These are phyloP conservation scores for Pugionium dolabratum DNA, from an alignment of 345 rosid genomes.

Conservation along the genomic window DNA sequence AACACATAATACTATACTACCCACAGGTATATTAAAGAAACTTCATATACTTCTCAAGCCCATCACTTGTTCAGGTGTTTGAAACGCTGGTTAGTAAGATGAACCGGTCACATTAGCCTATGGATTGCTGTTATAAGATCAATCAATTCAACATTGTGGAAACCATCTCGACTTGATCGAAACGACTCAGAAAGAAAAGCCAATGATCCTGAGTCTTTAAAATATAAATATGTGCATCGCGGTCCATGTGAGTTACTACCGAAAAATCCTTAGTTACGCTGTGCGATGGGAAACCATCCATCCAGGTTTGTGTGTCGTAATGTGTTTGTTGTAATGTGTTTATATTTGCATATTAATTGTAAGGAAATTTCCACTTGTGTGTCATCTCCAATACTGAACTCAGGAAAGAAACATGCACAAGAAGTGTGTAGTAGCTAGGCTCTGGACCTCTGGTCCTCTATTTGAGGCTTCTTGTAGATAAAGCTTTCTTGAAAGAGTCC, in stretches of 20 bases:
- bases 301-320: constrained; percentile 17
- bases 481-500: constrained; percentile 5
- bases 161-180: constrained; percentile 57
- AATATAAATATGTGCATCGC: constrained; percentile 3
- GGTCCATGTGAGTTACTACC: constrained; percentile 21
- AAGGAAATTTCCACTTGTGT: constrained; percentile 4
- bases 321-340: constrained; percentile 36
- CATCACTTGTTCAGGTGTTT: constrained; percentile 55
- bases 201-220: constrained; percentile 42
- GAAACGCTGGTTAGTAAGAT: constrained; percentile 77
- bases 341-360: constrained; percentile 5
- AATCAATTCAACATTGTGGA: constrained; percentile 54
- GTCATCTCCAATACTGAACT: constrained; percentile 26
- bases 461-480: constrained; percentile 8
- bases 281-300: constrained; percentile 4
- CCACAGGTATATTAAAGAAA: constrained; percentile 58
- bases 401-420: constrained; percentile 26
- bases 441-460: background rate
- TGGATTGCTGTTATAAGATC: constrained; percentile 67
- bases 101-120: constrained; percentile 73
- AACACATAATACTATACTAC: constrained; percentile 57
- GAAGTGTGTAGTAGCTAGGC: constrained; percentile 25
- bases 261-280: constrained; percentile 20
- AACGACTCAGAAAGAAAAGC: constrained; percentile 45
- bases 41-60: constrained; percentile 10